Conservation (phyloP, 305 asterid genomes). For the Petunia hybrid region DNA sequence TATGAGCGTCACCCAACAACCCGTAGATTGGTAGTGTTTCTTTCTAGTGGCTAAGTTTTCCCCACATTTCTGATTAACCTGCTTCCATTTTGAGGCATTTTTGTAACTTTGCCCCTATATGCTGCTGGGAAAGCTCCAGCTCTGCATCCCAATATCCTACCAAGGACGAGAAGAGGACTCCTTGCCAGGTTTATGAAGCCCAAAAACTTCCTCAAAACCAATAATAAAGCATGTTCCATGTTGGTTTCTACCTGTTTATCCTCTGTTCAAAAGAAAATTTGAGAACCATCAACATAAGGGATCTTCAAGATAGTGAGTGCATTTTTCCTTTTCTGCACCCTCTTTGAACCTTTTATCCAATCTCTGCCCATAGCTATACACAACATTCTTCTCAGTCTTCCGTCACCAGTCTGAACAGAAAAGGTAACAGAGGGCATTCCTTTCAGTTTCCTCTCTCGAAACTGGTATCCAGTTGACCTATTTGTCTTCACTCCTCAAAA, state of each 20-base stretch:
- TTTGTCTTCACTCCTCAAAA: conserved; percentile 1
- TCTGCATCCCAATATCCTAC: neutral
- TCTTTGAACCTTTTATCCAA: neutral
- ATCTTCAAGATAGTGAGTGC: neutral
- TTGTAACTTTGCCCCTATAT: neutral
- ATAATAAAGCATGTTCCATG: neutral
- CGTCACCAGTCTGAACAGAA: neutral
- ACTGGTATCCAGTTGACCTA: neutral
- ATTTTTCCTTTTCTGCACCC: neutral
- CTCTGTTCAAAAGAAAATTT: neutral
- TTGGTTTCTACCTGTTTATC: neutral
- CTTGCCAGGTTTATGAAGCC: neutral
- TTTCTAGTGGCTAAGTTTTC: conserved; percentile 15
- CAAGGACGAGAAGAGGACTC: neutral
- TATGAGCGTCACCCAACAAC: neutral
- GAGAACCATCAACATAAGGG: neutral
- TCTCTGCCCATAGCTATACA: neutral
- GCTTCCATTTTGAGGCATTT: neutral
- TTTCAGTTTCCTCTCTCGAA: neutral
- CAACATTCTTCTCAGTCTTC: neutral
- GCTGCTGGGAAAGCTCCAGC: neutral
- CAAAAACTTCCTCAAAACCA: conserved; percentile 14
- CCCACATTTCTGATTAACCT: neutral
- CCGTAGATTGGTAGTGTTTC: neutral
- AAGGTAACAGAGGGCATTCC: neutral